These are phyloP conservation scores for Xylariaceae sp. DNA, from an alignment of 2,329 filamentous ascomycete species.

Conservation along the genomic window DNA sequence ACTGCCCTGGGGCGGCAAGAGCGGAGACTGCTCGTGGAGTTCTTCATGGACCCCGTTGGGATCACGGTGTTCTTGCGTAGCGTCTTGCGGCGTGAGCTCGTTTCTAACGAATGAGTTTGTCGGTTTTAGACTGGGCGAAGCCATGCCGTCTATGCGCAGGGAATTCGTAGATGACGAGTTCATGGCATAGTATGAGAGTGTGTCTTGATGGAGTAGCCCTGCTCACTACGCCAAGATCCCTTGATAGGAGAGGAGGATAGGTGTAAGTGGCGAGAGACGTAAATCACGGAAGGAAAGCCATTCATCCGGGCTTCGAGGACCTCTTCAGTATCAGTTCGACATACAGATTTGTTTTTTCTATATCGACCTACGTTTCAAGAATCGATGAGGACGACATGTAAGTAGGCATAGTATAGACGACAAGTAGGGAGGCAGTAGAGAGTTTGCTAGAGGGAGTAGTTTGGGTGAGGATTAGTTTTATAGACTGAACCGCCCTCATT, in stretches of 20 bases:
- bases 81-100: conserved; percentile 17
- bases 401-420: not conserved
- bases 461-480: too few relatives aligned
- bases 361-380: not conserved
- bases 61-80: conserved; percentile 21
- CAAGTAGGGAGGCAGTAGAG: not conserved
- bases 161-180: conserved; percentile 36
- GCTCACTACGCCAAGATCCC: not conserved
- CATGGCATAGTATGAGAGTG: conserved; percentile 28
- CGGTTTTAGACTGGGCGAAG: conserved; percentile 28
- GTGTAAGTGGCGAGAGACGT: not conserved
- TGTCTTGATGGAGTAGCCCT: not conserved
- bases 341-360: not conserved
- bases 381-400: not conserved
- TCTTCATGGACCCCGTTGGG: conserved; percentile 27
- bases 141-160: conserved; percentile 18
- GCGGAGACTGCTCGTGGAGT: conserved; percentile 44
- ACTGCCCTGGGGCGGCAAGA: conserved; percentile 39
- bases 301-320: not conserved
- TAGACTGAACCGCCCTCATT: not conserved
- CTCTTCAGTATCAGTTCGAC: not conserved
- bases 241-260: not conserved
- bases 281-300: not conserved
- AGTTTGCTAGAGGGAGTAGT: not conserved
- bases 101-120: conserved; percentile 16